phyloP scores from a whole-genome alignment of 192 early-diverging fungal genomes.

The Lunasporangiospora selenospora region DNA sequence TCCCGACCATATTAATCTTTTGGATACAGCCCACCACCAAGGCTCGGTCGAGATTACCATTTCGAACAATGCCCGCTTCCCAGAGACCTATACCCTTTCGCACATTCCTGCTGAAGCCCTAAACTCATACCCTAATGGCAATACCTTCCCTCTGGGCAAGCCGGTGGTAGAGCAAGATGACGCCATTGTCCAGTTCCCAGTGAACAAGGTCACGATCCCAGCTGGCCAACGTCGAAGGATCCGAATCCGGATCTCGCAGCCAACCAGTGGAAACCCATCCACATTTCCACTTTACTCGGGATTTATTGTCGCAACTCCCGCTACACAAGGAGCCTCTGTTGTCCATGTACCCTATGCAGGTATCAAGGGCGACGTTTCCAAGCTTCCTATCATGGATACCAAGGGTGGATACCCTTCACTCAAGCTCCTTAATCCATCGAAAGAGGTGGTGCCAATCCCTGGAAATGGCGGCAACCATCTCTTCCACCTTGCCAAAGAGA shows the following conservation, averaged over 20 bases:
- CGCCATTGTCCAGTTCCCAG: conserved; percentile 23
- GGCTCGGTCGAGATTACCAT: too few species aligned
- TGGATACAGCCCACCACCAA: background rate
- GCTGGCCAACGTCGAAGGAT: conserved; percentile 28
- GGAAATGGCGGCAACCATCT: too few species aligned
- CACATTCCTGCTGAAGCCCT: conserved; percentile 32
- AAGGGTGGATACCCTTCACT: conserved; percentile 21
- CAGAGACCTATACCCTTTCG: background rate
- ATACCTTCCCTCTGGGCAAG: conserved; percentile 10
- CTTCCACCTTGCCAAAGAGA: too few species aligned
- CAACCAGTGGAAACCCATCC: conserved; percentile 20
- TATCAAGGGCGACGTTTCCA: conserved; percentile 46
- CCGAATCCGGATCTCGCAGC: conserved; percentile 22
- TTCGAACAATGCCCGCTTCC: background rate
- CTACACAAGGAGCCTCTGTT: conserved; percentile 19
- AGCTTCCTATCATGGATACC: conserved; percentile 53
- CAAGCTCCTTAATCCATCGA: background rate
- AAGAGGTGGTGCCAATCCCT: too few species aligned
- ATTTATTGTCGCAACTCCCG: conserved; percentile 43
- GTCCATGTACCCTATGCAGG: conserved; percentile 56
- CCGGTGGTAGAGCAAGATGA: conserved; percentile 15
- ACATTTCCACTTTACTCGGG: conserved; percentile 55
- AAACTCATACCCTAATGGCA: conserved; percentile 21
- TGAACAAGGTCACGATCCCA: conserved; percentile 28
- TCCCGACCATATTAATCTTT: background rate